These are phyloP conservation scores for Petunia secreta DNA, from an alignment of 257 asterid species.

Conservation along the genomic window DNA sequence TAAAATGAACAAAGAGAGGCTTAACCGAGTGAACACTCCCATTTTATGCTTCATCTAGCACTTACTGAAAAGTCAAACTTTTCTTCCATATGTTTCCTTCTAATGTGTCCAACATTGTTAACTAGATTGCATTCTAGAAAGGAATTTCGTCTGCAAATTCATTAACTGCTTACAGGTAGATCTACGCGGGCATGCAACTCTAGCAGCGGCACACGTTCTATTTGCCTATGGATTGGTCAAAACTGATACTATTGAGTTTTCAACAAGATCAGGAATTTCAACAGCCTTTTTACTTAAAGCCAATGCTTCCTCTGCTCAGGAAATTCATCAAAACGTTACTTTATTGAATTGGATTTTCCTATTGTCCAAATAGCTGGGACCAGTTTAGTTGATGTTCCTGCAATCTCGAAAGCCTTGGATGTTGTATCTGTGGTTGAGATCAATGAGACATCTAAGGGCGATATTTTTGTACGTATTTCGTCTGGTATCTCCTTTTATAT, in stretches of 20 bases:
- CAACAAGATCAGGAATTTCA: conserved; percentile 69
- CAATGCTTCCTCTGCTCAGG: conserved; percentile 25
- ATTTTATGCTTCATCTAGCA: background rate
- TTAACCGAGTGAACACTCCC: background rate
- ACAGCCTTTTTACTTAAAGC: conserved; percentile 53
- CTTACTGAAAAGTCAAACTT: background rate
- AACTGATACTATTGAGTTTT: conserved; percentile 63
- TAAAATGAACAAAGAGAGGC: background rate
- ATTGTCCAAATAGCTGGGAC: conserved; percentile 48
- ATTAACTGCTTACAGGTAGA: conserved; percentile 47
- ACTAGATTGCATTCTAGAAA: background rate
- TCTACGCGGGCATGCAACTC: conserved; percentile 94
- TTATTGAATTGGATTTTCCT: conserved; percentile 81
- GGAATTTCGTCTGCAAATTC: background rate
- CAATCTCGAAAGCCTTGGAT: conserved; percentile 62
- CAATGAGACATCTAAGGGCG: conserved; percentile 51
- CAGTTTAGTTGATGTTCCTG: conserved; percentile 42
- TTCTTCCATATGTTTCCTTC: background rate
- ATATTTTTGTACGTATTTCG: conserved; percentile 61
- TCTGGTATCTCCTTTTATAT: background rate
- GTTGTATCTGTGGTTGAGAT: conserved; percentile 66
- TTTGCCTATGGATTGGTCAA: conserved; percentile 55
- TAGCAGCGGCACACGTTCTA: conserved; percentile 83
- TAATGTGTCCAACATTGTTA: background rate
- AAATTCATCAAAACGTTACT: conserved; percentile 40